These are phyloP conservation scores for Gastroboletus turbinatus DNA, from an alignment of 1,284 basidiomycete genomes.

Conservation along the genomic window DNA sequence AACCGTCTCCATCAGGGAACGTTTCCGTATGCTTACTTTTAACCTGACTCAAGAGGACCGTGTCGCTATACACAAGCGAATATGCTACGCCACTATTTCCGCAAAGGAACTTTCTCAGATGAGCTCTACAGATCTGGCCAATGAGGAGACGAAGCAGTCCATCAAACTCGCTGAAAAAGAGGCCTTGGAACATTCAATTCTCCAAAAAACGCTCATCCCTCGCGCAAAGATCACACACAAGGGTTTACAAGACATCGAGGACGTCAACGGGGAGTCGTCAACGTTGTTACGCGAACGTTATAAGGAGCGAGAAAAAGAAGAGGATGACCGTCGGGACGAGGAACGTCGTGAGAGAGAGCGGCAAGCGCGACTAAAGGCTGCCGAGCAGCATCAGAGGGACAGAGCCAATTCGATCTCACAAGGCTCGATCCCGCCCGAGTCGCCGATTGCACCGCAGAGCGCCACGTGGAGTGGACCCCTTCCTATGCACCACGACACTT, in stretches of 20 bases:
- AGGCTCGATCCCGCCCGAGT: slow-evolving; percentile 62
- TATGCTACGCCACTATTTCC: slow-evolving; percentile 62
- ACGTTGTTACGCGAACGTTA: slow-evolving; percentile 55
- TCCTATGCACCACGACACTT: slow-evolving; percentile 33
- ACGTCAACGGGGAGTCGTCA: slow-evolving; percentile 56
- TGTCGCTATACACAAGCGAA: slow-evolving; percentile 70
- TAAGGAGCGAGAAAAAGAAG: slow-evolving; percentile 50
- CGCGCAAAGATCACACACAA: slow-evolving; percentile 89
- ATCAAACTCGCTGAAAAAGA: slow-evolving; percentile 80
- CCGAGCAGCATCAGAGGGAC: slow-evolving; percentile 44
- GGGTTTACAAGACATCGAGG: slow-evolving; percentile 84
- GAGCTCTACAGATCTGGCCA: slow-evolving; percentile 83
- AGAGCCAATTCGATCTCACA: slow-evolving; percentile 43
- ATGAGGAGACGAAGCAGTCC: slow-evolving; percentile 77
- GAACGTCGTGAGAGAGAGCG: slow-evolving; percentile 63
- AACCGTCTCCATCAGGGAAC: slow-evolving; percentile 53
- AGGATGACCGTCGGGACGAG: slow-evolving; percentile 56
- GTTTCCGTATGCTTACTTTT: slow-evolving; percentile 80
- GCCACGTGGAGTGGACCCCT: slow-evolving; percentile 61
- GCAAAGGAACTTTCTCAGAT: slow-evolving; percentile 74
- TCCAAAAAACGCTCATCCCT: slow-evolving; percentile 68
- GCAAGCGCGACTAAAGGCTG: slow-evolving; percentile 50
- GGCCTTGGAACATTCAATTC: slow-evolving; percentile 78
- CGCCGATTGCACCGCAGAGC: slow-evolving; percentile 47
- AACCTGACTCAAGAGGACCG: slow-evolving; percentile 78